Conservation (phyloP, 2,329 filamentous ascomycete species). For the Chaetomium sp. region DNA sequence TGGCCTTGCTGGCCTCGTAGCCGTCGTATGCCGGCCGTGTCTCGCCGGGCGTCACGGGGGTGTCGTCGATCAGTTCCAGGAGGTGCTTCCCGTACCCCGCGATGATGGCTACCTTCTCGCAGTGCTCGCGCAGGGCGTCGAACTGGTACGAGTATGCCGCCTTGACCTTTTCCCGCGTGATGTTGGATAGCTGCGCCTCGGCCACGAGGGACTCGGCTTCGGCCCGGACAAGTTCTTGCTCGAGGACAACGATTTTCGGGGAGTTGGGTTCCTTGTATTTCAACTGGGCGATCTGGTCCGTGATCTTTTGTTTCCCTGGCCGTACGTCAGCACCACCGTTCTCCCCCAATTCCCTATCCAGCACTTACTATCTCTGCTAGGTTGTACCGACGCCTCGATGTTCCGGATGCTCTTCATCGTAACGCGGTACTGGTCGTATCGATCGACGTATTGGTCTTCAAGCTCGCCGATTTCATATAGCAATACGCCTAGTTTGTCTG, state of each 20-base stretch:
- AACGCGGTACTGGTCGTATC: slow-evolving; percentile 98
- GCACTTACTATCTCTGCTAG: slow-evolving; percentile 83
- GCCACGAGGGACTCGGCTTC: slow-evolving; percentile 99
- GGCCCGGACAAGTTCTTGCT: slow-evolving; percentile 97
- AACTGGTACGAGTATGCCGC: slow-evolving; percentile 98
- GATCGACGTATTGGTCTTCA: slow-evolving; percentile 97
- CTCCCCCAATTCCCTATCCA: rapidly evolving
- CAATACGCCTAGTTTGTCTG: slow-evolving; percentile 95
- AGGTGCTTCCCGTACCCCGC: slow-evolving; percentile 97
- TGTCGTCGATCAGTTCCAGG: slow-evolving; percentile 95
- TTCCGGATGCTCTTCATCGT: slow-evolving; percentile 99
- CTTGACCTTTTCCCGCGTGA: slow-evolving; percentile 99
- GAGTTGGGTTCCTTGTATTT: slow-evolving; percentile 99
- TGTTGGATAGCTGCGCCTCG: slow-evolving; percentile 97
- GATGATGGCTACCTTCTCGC: slow-evolving; percentile 97
- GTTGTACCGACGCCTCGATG: slow-evolving; percentile 97
- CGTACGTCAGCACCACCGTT: not conserved
- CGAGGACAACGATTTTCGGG: slow-evolving; percentile 93
- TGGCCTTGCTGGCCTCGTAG: slow-evolving; percentile 97
- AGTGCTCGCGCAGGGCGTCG: slow-evolving; percentile 94
- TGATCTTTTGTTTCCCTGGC: slow-evolving; percentile 96
- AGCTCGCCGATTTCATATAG: slow-evolving; percentile 98
- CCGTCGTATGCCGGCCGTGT: slow-evolving; percentile 95
- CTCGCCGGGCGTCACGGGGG: slow-evolving; percentile 94
- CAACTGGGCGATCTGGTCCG: slow-evolving; percentile 95